Base-by-base conservation (phyloP, 179 eudicot genomes). In the Camellia oleifera region DNA sequence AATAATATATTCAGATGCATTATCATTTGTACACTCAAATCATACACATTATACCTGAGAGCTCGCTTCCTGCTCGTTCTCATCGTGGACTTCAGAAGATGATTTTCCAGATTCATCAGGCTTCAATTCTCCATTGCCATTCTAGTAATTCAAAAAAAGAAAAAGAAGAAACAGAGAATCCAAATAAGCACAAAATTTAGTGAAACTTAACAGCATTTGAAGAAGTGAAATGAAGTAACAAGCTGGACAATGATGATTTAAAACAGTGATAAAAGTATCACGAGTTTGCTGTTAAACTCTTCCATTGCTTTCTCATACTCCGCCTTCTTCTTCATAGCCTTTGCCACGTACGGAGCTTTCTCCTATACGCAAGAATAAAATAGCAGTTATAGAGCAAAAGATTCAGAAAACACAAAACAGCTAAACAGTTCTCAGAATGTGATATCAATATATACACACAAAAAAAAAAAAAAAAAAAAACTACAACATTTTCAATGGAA, bases 51-150 rank as follows among this genome's bases (percentile, higher is more conserved):
- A 61, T 48, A 70, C 74, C 74, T 70, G 48, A 48, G 74, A 70
- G 74, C 74, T 70, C 9, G 32, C 74, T 70, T 70, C 74, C 26
- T 70, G 74, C 56, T 70, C 74, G 18, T 5, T 13, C 74, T 70
- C 56, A 46, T 70, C 74, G 4, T 70, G 74, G 14, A 70, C 74
- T 11, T 14, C 26, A 70, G 56, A 45, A 3, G 56, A 70, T 5
- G 74, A 70, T n/a, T 70, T 70, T 4, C 8, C 57, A 70, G 74
- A 70, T 70, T 70, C 74, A 26, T 70, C 32, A 17, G 74, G 26
- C 74, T 70, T 70, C 11, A 32, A 32, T 70, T 57, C 72, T 69
- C 26, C 74, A 70, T 48, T 48, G 26, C 4, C 42, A 45, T 45
- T 18, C 54, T 45, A 45, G 7, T 50, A 18, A 23, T 10, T 2